A percentile compares a stretch with the other conserved stretches of the same genome.
phyloP scores from a whole-genome alignment of 1,284 basidiomycete species.

The Sphaerobolus stellatus region DNA sequence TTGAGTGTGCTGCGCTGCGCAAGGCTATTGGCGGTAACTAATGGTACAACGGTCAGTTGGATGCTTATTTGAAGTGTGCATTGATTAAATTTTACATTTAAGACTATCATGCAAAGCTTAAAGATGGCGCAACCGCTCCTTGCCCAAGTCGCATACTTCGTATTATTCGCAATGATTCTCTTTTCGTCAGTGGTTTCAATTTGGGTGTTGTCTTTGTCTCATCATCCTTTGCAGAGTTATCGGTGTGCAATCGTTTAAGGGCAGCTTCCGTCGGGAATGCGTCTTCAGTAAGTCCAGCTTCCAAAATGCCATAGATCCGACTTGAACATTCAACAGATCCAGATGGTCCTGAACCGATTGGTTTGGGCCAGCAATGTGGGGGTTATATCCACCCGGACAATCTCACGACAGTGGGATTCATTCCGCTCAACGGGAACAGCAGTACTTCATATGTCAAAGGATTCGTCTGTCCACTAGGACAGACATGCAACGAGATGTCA shows the following conservation, averaged over 20 bases:
- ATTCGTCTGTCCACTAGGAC: constrained; percentile 82
- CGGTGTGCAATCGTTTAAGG: constrained; percentile 87
- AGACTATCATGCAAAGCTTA: constrained; percentile 93
- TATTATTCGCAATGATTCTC: constrained; percentile 84
- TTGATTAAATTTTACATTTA: background rate
- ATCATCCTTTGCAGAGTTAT: constrained; percentile 61
- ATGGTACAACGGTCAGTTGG: constrained; percentile 80
- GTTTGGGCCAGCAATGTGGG: constrained; percentile 66
- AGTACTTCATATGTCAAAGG: constrained; percentile 51
- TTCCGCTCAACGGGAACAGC: constrained; percentile 38
- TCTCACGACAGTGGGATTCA: constrained; percentile 47
- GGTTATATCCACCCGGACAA: constrained; percentile 68
- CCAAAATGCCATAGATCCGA: background rate
- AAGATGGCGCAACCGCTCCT: constrained; percentile 90
- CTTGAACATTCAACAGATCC: constrained; percentile 5
- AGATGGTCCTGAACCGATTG: constrained; percentile 5
- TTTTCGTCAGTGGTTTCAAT: constrained; percentile 65
- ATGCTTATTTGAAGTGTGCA: constrained; percentile 1
- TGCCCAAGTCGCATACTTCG: constrained; percentile 87
- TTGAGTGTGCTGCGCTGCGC: constrained; percentile 85
- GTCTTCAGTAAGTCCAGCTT: constrained; percentile 29
- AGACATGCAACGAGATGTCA: constrained; percentile 68
- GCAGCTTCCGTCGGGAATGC: constrained; percentile 67
- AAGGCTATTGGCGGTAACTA: constrained; percentile 84
- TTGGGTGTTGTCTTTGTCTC: background rate